Percentiles rank a stretch among this genome's conserved stretches.
Conservation (phyloP, 768 basidiomycete genomes). For the Naganishia vishniacii region DNA sequence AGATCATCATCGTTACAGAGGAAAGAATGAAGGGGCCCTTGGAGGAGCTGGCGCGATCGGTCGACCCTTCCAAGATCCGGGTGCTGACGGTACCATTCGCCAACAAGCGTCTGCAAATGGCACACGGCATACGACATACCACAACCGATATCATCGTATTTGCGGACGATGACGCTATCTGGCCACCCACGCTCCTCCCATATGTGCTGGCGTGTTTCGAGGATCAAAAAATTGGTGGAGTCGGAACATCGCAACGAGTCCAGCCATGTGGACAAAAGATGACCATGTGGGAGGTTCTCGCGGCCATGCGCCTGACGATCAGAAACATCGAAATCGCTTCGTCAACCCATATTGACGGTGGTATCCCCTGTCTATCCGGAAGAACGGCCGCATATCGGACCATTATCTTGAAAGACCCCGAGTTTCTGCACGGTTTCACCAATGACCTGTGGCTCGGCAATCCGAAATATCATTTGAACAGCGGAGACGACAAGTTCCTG, state of each 20-base stretch:
- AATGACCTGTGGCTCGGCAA: slow-evolving; percentile 82
- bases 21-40: slow-evolving; percentile 85
- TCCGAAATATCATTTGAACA: slow-evolving; percentile 82
- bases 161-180: slow-evolving; percentile 91
- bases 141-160: slow-evolving; percentile 91
- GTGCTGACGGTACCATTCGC: slow-evolving; percentile 87
- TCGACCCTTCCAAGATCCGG: slow-evolving; percentile 71
- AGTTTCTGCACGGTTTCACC: slow-evolving; percentile 85
- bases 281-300: slow-evolving; percentile 94
- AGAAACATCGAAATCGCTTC: slow-evolving; percentile 87
- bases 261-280: slow-evolving; percentile 68
- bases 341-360: slow-evolving; percentile 87
- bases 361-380: slow-evolving; percentile 83
- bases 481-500: slow-evolving; percentile 88
- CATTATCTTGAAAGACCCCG: slow-evolving; percentile 88
- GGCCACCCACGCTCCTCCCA: slow-evolving; percentile 85
- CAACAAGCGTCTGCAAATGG: slow-evolving; percentile 91
- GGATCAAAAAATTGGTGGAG: slow-evolving; percentile 87
- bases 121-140: slow-evolving; percentile 82
- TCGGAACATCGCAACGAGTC: slow-evolving; percentile 84
- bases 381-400: slow-evolving; percentile 90
- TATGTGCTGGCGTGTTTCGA: slow-evolving; percentile 87
- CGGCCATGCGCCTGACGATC: slow-evolving; percentile 85
- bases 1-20: slow-evolving; percentile 69
- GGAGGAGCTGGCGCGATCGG: slow-evolving; percentile 78